Evolutionary conservation across 2,329 filamentous ascomycete species (phyloP), one percentile per base, ranked within the genome.

Genomic region (Xylariaceae sp.): DNA sequence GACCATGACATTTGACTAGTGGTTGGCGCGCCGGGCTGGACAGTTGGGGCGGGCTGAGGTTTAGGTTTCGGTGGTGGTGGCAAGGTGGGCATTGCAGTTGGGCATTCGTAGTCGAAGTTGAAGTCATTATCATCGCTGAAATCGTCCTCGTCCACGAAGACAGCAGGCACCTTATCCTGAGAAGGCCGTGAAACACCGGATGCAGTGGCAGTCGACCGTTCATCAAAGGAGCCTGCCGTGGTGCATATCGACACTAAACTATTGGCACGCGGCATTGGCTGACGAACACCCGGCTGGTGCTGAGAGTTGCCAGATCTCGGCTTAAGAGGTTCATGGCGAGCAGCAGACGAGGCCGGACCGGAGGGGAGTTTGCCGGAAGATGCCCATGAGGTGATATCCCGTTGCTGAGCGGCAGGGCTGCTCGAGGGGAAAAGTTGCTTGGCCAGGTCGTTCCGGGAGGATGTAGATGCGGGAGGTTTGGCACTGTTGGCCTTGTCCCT

Each of bases 41-140:
- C 53, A 10, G 47, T 43, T 6, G 56, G 45, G 38, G 57, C 42
- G 19, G 66, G 36, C 50, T 38, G 34, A 13, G 13, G 13, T 16
- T 61, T 61, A 11, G 67, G 61, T 28, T 63, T 62, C 10, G 66
- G 61, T 10, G 64, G 66, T n/a, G 60, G 34, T 7, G 66, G 68
- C 16, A 60, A 38, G 11, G 64, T 50, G 7, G 75, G 76, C 22
- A 28, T 28, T 2, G 79, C 74, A 1, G 75, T 69, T 0, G 85
- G 83, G 53, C 83, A 78, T 53, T 88, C 79, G 47, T 84, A 80
- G 56, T 91, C 81, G 17, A 88, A 70, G 55, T 89, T 88, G 19
- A 96, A 75, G 50, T 90, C 82, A 17, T 86, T 80, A 60, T 96
- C 91, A 65, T 93, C 89, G 62, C 90, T 90, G 60, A 96, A 94